A percentile compares a stretch with the other conserved stretches of the same genome.
phyloP scores from a whole-genome alignment of 2,329 filamentous ascomycete genomes.

The Pyrenochaeta sp. region DNA sequence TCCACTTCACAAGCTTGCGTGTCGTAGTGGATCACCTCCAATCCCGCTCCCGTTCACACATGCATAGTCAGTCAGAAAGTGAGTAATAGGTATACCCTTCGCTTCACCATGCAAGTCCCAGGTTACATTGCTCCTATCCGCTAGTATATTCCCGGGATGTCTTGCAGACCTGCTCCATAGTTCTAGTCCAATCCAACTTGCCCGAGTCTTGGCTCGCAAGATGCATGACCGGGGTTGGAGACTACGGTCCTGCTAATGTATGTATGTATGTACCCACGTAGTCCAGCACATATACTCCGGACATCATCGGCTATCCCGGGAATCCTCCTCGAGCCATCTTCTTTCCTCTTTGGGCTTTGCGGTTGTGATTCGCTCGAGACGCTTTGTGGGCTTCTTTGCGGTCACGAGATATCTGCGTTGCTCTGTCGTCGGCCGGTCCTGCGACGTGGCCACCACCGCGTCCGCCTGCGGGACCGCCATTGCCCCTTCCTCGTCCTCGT shows the following conservation, averaged over 20 bases:
- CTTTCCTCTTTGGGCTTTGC: conserved; percentile 71
- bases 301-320: conserved; percentile 45
- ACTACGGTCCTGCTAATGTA: too few species aligned
- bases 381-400: conserved; percentile 85
- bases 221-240: too few species aligned
- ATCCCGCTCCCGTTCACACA: too few species aligned
- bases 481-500: conserved; percentile 43
- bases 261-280: too few species aligned
- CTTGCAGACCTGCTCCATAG: too few species aligned
- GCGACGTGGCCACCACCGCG: conserved; percentile 63
- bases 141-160: too few species aligned
- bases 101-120: background rate
- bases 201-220: background rate
- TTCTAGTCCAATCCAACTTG: too few species aligned
- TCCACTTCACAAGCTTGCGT: too few species aligned
- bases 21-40: too few species aligned
- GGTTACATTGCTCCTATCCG: background rate
- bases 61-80: background rate
- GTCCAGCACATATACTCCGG: too few species aligned
- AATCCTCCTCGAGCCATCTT: conserved; percentile 68
- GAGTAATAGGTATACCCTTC: background rate
- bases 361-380: conserved; percentile 84
- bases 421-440: conserved; percentile 71
- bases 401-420: conserved; percentile 74
- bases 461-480: conserved; percentile 42